These are phyloP conservation scores for Diaporthe destruens DNA, from an alignment of 2,329 filamentous ascomycete genomes.

Conservation along the genomic window DNA sequence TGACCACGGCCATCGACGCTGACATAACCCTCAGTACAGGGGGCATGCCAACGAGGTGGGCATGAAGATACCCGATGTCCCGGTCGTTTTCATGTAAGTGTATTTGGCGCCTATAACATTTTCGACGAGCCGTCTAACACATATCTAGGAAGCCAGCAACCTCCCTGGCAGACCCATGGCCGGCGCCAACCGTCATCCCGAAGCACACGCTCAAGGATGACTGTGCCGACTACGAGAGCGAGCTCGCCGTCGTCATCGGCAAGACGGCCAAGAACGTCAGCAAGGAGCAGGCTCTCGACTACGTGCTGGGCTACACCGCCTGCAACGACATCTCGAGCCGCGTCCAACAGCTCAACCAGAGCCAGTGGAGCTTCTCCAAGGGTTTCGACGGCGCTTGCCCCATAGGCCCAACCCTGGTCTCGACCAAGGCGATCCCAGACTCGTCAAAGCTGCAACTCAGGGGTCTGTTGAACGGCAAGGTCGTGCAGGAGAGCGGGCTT, in stretches of 20 bases:
- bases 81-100: constrained; percentile 65
- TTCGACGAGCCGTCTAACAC: not conserved
- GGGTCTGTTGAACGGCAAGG: constrained; percentile 63
- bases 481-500: constrained; percentile 59
- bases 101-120: not conserved
- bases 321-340: constrained; percentile 74
- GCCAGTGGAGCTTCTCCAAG: constrained; percentile 71
- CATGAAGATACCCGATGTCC: constrained; percentile 64
- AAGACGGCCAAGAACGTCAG: constrained; percentile 65
- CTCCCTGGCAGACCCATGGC: constrained; percentile 66
- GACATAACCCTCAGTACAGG: constrained; percentile 51
- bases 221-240: constrained; percentile 70
- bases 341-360: constrained; percentile 65
- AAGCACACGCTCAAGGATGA: constrained; percentile 65
- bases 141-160: constrained; percentile 62
- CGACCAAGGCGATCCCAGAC: constrained; percentile 56
- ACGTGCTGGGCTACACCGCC: constrained; percentile 70
- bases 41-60: constrained; percentile 65
- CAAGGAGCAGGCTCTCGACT: constrained; percentile 67
- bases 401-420: constrained; percentile 65
- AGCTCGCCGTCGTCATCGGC: constrained; percentile 69
- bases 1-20: not conserved
- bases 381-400: constrained; percentile 70
- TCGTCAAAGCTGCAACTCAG: constrained; percentile 55
- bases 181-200: constrained; percentile 63